These are phyloP conservation scores for Gloeophyllum trabeum DNA, from an alignment of 768 basidiomycete species.

Conservation along the genomic window DNA sequence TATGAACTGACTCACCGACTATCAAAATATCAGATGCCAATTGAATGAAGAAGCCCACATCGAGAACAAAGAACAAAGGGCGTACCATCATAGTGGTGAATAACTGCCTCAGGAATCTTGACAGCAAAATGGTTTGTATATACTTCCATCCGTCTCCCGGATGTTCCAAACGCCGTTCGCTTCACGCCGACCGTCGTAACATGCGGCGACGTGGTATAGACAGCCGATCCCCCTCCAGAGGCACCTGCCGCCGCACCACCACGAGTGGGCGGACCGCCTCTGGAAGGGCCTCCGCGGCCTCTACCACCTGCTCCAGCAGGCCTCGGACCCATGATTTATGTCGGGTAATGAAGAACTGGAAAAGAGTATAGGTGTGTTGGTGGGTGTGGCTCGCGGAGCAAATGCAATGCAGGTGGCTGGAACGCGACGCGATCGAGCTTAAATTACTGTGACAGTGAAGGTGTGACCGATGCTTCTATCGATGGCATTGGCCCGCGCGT, in stretches of 20 bases:
- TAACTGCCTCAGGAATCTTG: conserved; percentile 47
- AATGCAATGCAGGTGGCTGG: no score
- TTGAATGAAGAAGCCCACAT: not conserved
- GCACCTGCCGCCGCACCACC: conserved; percentile 12
- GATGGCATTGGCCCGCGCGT: no score
- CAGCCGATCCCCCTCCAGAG: conserved; percentile 1
- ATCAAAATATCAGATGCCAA: not conserved
- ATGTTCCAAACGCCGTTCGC: conserved; percentile 50
- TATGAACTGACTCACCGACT: conserved; percentile 30
- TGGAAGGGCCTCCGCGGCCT: conserved; percentile 6
- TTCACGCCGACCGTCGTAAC: conserved; percentile 54
- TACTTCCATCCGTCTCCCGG: conserved; percentile 33
- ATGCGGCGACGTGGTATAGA: conserved; percentile 25
- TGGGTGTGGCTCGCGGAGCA: no score
- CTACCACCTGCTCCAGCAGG: conserved; percentile 4
- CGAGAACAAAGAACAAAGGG: conserved; percentile 5
- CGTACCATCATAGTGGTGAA: conserved; percentile 75
- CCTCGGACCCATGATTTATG: no score
- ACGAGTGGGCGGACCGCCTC: conserved; percentile 19
- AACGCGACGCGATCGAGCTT: no score
- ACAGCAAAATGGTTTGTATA: conserved; percentile 54
- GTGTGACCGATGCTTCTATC: no score
- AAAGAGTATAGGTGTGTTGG: no score
- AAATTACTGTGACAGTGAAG: no score
- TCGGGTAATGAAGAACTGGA: no score